Conservation (phyloP, 1,284 basidiomycete genomes). For the Austroboletus niveus region DNA sequence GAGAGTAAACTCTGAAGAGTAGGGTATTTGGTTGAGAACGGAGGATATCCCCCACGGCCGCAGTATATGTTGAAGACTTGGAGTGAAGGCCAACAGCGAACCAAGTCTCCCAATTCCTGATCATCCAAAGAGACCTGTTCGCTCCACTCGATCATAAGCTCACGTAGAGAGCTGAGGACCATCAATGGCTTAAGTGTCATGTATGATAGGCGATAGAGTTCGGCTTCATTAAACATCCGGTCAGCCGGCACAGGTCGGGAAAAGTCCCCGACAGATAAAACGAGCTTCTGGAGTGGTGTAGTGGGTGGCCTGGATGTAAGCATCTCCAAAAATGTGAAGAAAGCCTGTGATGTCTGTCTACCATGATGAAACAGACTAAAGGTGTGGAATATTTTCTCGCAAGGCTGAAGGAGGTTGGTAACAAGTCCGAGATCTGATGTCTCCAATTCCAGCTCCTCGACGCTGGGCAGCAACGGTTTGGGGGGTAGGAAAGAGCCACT, state of each 20-base stretch:
- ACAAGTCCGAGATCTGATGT: slow-evolving; percentile 12
- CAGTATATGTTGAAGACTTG: slow-evolving; percentile 7
- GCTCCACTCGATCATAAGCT: slow-evolving; percentile 11
- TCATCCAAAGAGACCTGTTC: slow-evolving; percentile 17
- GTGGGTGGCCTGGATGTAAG: slow-evolving; percentile 3
- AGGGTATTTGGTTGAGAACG: slow-evolving; percentile 9
- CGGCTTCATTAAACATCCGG: slow-evolving; percentile 8
- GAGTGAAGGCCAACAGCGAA: slow-evolving; percentile 11
- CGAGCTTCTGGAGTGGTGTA: slow-evolving; percentile 1
- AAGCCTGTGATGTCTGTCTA: neutral
- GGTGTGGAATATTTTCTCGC: slow-evolving; percentile 5
- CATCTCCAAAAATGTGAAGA: slow-evolving; percentile 2
- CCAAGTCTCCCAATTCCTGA: slow-evolving; percentile 7
- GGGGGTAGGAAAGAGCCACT: neutral
- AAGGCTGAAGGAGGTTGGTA: slow-evolving; percentile 9
- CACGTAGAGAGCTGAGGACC: slow-evolving; percentile 2
- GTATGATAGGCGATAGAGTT: slow-evolving; percentile 9
- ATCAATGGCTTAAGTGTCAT: slow-evolving; percentile 6
- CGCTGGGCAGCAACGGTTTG: neutral
- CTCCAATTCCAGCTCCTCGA: slow-evolving; percentile 4
- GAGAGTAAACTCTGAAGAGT: slow-evolving; percentile 13
- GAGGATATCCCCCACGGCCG: slow-evolving; percentile 6
- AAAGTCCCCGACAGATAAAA: neutral
- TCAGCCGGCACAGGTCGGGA: neutral
- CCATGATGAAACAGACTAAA: slow-evolving; percentile 2